Base-by-base conservation (phyloP, 345 rosid genomes). In the Diplotaxis tenuifolia region DNA sequence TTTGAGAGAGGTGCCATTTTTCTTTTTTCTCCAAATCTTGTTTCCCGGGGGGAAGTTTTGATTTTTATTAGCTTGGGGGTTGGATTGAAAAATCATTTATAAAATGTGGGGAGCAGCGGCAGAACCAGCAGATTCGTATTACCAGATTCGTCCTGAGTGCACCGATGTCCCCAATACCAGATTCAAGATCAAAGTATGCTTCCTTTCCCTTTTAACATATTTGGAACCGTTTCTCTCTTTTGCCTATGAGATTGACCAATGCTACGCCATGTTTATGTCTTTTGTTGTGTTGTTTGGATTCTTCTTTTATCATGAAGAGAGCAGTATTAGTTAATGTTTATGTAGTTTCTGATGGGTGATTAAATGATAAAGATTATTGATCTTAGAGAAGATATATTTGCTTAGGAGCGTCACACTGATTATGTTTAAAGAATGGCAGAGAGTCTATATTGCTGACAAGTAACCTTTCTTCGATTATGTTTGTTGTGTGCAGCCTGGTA, bases 91-190 rank as follows among this genome's bases (percentile, higher is more conserved):
- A 5, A 14, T 0, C 15, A 74, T 71, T n/a, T n/a, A n/a, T n/a
- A n/a, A 83, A 83, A 95, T 95, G 97, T 86, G 96, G 96, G 80
- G 93, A 58, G 78, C 75, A 16, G 57, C 78, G 2, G 87, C 89
- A 55, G 85, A 86, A 52, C 88, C 96, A 31, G 88, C 92, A 36
- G 99, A 95, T 84, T 86, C 96, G 77, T 95, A 85, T 78, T 95
- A 95, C 60, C 80, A 83, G 88, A 96, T 95, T 82, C 88, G 98
- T 32, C 88, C 96, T 40, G 97, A 95, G 45, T 95, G 98, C 83
- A 86, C 85, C 22, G 96, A 95, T 80, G 98, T 89, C 63, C 97
- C 98, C 27, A 92, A 84, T 71, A 82, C 94, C 77, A 83, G 80
- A 84, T 95, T 95, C 85, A 92, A 86, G 79, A 95, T 95, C 88